These are phyloP conservation scores for Dothideomycetes sp. DNA, from an alignment of 2,329 filamentous ascomycete species.

Conservation along the genomic window DNA sequence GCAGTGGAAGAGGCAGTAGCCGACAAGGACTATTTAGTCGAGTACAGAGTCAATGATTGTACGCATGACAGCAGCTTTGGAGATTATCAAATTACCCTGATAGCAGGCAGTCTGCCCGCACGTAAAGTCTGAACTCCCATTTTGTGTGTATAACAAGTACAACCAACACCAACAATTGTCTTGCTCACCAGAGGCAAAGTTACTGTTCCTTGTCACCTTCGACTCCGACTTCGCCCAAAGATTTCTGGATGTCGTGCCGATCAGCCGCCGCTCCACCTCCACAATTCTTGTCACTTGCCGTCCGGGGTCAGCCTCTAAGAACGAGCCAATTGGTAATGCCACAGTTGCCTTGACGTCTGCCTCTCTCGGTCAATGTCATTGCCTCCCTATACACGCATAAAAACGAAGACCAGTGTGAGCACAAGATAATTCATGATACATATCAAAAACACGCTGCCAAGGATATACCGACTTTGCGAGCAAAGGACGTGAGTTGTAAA, in stretches of 20 bases:
- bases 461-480: too few species aligned
- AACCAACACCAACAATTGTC: not conserved
- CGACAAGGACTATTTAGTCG: too few species aligned
- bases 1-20: constrained; percentile 11
- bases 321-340: too few species aligned
- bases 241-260: constrained; percentile 1
- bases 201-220: not conserved
- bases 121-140: constrained; percentile 13
- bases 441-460: too few species aligned
- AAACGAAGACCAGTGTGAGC: too few species aligned
- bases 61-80: not conserved
- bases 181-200: constrained; percentile 1
- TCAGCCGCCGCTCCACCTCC: not conserved
- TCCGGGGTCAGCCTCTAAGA: too few species aligned
- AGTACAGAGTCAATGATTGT: constrained; percentile 3
- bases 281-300: not conserved
- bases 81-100: constrained; percentile 2
- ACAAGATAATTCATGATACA: too few species aligned
- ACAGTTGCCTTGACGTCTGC: too few species aligned
- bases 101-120: constrained; percentile 12
- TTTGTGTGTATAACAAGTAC: constrained; percentile 1
- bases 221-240: not conserved
- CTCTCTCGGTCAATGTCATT: too few species aligned
- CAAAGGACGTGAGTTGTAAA: too few species aligned
- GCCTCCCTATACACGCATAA: too few species aligned